phyloP scores from a whole-genome alignment of 2,329 filamentous ascomycete species.

The Pseudocercospora musae region DNA sequence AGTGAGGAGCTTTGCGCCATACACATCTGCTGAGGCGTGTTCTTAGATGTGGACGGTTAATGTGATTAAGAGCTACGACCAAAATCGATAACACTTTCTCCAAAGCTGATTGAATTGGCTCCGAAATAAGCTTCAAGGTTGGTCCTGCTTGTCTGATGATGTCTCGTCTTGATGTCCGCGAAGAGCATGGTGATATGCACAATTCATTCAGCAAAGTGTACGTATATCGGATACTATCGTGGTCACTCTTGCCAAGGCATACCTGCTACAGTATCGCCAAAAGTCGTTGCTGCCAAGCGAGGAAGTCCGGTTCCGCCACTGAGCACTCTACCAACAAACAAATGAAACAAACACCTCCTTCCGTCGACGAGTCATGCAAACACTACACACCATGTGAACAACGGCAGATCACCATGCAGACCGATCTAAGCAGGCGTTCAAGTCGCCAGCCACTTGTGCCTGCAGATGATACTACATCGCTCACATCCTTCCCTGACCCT shows the following conservation, averaged over 20 bases:
- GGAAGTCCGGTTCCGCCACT: neutral
- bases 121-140: neutral
- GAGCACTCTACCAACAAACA: neutral
- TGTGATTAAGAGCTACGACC: slow-evolving; percentile 1
- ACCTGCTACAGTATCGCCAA: neutral
- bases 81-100: neutral
- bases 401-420: slow-evolving; percentile 8
- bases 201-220: neutral
- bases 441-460: slow-evolving; percentile 18
- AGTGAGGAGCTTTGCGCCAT: neutral
- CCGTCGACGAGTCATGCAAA: neutral
- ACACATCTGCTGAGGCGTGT: neutral
- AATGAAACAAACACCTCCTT: slow-evolving; percentile 5
- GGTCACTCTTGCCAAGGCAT: neutral
- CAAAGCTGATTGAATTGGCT: neutral
- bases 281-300: neutral
- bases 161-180: neutral
- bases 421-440: slow-evolving; percentile 19
- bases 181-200: neutral
- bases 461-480: slow-evolving; percentile 27
- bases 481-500: slow-evolving; percentile 35
- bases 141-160: neutral
- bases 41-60: neutral
- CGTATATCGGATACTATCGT: neutral
- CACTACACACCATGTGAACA: slow-evolving; percentile 3